Base-by-base conservation (phyloP, 1,284 basidiomycete genomes). In the Tilletia horrida region DNA sequence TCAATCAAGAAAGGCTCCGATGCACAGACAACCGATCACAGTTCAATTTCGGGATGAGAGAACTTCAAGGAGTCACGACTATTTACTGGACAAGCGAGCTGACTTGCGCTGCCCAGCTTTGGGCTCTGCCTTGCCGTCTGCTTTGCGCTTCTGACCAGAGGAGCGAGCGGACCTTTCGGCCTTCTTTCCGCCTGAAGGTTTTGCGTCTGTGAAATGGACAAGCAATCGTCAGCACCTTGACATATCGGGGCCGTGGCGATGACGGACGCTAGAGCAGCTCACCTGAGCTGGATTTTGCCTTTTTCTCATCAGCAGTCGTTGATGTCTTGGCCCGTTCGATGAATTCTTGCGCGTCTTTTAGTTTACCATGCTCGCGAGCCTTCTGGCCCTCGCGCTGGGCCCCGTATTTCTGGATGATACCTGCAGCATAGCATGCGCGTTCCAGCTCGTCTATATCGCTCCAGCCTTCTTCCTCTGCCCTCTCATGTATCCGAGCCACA, bases 31-130 rank as follows among this genome's bases (percentile, higher is more conserved):
- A n/a, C 55, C 11, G 27, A 9, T 31, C 55, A 18, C 29, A 35
- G 29, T 91, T 92, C 85, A 93, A 84, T 88, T 89, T 1, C 86
- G 85, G 87, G 6, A 25, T 6, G 25, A 11, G 11, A 11, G 23
- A 11, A 25, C 50, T 25, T 52, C 50, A 11, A 6, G 50, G 11
- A 25, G 25, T 11, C 23, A 25, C 11, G 29, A 31, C 29, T 31
- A 25, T 52, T 25, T 52, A 25, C 11, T 31, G 45, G 42, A 23
- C 42, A 62, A 62, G 21, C 61, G 42, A 29, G 42, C 61, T n/a
- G 42, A 44, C 42, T 62, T 62, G 42, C 61, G 42, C 14, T 43
- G 23, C 3, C 42, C 42, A 13, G 21, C 11, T 29, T 18, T 43
- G 13, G 23, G 21, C 14, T 23, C 27, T n/a, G 50, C 21, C 23